Evolutionary conservation across 139 green algal species (phyloP), one percentile per base, ranked within the genome.

Genomic region (Chlorella ohadii): DNA sequence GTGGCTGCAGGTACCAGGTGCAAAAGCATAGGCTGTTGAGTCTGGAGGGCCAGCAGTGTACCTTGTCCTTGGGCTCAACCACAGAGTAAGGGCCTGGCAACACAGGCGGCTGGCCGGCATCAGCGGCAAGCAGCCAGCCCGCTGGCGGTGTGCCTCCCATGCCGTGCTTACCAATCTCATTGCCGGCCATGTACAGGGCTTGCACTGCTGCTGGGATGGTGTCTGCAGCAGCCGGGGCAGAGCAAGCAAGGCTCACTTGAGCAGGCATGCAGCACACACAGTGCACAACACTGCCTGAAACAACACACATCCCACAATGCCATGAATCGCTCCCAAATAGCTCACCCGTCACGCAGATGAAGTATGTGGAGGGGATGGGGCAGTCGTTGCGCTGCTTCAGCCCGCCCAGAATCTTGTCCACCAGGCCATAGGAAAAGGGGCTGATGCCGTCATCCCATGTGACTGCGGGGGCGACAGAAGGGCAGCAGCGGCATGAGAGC

Each of bases 331-430:
- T 6, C 44, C n/a, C n/a, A n/a, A n/a, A 51, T 19, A 7, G n/a
- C 73, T 51, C 51, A 80, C 73, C 65, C 1, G 51, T 65, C 20
- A n/a, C 27, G 22, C 44, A 71, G 34, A 81, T 38, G 20, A 57
- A 81, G 55, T 57, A 81, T 5, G 75, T 81, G 34, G 55, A 70
- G 25, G 75, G 75, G 27, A 81, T 44, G 34, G 56, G 33, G 75
- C 75, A 81, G 33, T 25, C 34, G 75, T 81, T 81, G 56, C 55
- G 75, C 75, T 81, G 75, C 75, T 51, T 68, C 55, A 81, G 23
- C 0, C 75, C 75, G 33, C 75, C 34, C 34, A 68, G 27, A 11
- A 81, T 68, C 33, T 36, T 56, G 23, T 56, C 34, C 20, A 81
- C 33, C 4, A 81, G 56, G 0, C 17, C 31, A 25, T 81, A 81